Evolutionary conservation across 2,329 filamentous ascomycete genomes (phyloP), one percentile per base, ranked within the genome.

Genomic region (Pleurostoma richardsiae): DNA sequence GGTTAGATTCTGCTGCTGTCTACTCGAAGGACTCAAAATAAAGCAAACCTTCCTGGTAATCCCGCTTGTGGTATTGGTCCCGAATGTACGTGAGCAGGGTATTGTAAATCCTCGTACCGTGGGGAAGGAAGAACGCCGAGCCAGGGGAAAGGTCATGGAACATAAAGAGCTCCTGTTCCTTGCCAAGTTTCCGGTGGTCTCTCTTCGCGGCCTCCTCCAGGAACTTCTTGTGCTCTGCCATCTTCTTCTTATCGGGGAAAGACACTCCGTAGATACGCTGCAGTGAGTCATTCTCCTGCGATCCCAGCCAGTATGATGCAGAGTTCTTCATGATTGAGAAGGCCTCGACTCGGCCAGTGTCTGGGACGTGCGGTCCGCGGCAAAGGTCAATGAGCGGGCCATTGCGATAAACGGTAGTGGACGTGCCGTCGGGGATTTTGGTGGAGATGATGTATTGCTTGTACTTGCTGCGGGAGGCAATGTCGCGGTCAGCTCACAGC

Each of bases 131-230:
- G 77, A 99, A 96, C 48, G 86, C 84, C 19, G 89, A 94, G 31
- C 94, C 94, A 1, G 94, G 94, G n/a, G 91, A 96, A 58, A 85
- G 77, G 53, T 95, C 88, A 61, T 95, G 86, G 73, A 96, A 99
- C 76, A 96, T 95, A 77, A 96, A 99, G 6, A 99, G 83, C 64
- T 97, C 92, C 67, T 99, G 94, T 53, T 97, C 91, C 63, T 86
- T 88, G 54, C 91, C 94, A 56, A 99, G 91, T 71, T 88, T 90
- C 55, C 92, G 80, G 65, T 99, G 94, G 62, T 97, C 94, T 53
- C 94, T 86, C 77, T 96, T 96, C 51, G 94, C 92, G n/a, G 94
- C 94, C 71, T 99, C 94, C 60, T 96, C 92, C 30, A 99, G 79
- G 71, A 95, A 95, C 62, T 92, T 90, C 71, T 95, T 85, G 73